Percentiles rank a stretch among this genome's conserved stretches.
phyloP scores from a whole-genome alignment of 1,284 basidiomycete genomes.

The Ganoderma meredithae region DNA sequence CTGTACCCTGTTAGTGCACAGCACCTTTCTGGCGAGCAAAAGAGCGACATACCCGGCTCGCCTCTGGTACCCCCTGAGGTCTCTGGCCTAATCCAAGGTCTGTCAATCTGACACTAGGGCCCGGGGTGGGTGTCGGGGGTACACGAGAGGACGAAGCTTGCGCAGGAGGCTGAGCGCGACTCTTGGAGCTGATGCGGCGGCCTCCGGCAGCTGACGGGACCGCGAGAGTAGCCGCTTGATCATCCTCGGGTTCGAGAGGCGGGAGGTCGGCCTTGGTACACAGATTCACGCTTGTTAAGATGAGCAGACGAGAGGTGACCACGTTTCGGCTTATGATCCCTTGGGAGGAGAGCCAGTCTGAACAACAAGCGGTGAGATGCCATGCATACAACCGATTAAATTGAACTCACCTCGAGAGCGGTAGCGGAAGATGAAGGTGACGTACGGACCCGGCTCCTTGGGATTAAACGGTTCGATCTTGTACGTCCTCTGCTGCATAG shows the following conservation, averaged over 20 bases:
- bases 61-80: constrained; percentile 9
- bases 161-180: constrained; percentile 5
- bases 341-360: constrained; percentile 39
- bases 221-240: neutral
- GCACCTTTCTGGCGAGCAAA: neutral
- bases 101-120: neutral
- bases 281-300: constrained; percentile 6
- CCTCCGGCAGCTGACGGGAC: neutral
- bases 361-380: neutral
- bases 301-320: constrained; percentile 6
- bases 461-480: constrained; percentile 52
- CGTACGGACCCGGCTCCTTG: constrained; percentile 50
- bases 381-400: neutral
- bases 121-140: neutral
- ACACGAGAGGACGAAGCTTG: constrained; percentile 4
- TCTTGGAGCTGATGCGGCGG: neutral
- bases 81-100: constrained; percentile 10
- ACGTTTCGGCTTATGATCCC: constrained; percentile 34
- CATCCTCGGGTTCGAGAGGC: constrained; percentile 15
- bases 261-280: constrained; percentile 11
- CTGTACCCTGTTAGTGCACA: constrained; percentile 6
- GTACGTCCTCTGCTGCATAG: constrained; percentile 52
- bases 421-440: constrained; percentile 68
- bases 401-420: constrained; percentile 51
- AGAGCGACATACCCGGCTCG: constrained; percentile 16